Percentiles rank a stretch among this genome's conserved stretches.
Conservation (phyloP, 1,284 basidiomycete species). For the Ceratobasidium sp. region DNA sequence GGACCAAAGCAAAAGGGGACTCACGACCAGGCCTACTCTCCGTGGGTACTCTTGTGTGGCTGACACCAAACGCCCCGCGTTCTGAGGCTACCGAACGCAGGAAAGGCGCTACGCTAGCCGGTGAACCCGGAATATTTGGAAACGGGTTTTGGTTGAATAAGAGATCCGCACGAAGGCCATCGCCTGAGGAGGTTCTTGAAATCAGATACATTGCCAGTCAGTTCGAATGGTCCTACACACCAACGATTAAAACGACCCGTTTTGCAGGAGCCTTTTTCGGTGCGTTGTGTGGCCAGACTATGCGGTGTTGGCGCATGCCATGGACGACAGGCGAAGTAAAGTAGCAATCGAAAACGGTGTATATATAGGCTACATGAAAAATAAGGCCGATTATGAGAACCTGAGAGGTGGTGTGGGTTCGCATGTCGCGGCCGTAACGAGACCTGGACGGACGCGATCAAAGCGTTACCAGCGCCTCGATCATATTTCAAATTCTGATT, state of each 20-base stretch:
- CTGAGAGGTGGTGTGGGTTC: slow-evolving; percentile 39
- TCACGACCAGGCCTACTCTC: slow-evolving; percentile 84
- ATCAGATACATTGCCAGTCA: slow-evolving; percentile 4
- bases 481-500: background rate
- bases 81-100: slow-evolving; percentile 69
- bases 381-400: slow-evolving; percentile 70
- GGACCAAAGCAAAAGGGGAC: background rate
- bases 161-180: slow-evolving; percentile 84
- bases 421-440: slow-evolving; percentile 18
- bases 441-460: background rate
- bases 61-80: slow-evolving; percentile 81
- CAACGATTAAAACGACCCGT: slow-evolving; percentile 81
- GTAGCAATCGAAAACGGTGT: slow-evolving; percentile 87
- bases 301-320: slow-evolving; percentile 68
- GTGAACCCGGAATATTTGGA: slow-evolving; percentile 58
- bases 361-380: slow-evolving; percentile 76
- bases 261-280: slow-evolving; percentile 62
- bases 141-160: slow-evolving; percentile 73
- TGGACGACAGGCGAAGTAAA: slow-evolving; percentile 81
- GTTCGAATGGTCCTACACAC: too few relatives aligned
- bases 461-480: slow-evolving; percentile 6
- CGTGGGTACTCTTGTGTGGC: slow-evolving; percentile 87
- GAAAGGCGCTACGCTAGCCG: slow-evolving; percentile 76
- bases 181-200: slow-evolving; percentile 57
- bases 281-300: slow-evolving; percentile 31